Evolutionary conservation across 2,329 filamentous ascomycete genomes (phyloP).

Genomic region (Teratosphaeria viscida): DNA sequence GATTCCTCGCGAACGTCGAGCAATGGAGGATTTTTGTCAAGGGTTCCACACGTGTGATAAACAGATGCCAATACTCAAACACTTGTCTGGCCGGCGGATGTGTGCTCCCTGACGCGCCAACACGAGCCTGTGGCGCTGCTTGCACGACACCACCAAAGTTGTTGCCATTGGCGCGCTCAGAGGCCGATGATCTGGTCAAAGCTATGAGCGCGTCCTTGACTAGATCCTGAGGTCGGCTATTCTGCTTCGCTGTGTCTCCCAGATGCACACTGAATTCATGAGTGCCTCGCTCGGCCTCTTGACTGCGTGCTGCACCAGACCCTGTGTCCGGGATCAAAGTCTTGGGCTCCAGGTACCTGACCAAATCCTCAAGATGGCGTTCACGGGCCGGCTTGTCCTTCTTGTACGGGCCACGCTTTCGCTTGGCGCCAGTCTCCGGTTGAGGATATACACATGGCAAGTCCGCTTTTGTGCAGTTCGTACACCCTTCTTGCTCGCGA

Average conservation of each 20-base stretch:
- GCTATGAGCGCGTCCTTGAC: constrained; percentile 20
- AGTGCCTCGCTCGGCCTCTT: background rate
- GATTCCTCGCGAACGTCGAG: constrained; percentile 12
- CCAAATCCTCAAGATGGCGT: constrained; percentile 20
- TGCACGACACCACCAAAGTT: background rate
- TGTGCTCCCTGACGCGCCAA: background rate
- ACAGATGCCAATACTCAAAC: constrained; percentile 20
- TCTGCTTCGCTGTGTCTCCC: background rate
- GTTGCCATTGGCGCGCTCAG: constrained; percentile 3
- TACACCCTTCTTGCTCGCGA: constrained; percentile 16
- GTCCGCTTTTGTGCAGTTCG: constrained; percentile 17
- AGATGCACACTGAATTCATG: background rate
- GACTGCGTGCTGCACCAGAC: background rate
- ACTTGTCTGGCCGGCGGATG: constrained; percentile 12
- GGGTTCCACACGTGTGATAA: constrained; percentile 16
- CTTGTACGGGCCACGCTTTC: constrained; percentile 22
- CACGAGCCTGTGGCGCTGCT: background rate
- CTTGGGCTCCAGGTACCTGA: constrained; percentile 18
- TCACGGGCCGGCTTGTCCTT: constrained; percentile 19
- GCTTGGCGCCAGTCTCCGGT: constrained; percentile 16
- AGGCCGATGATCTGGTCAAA: constrained; percentile 14
- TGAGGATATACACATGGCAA: constrained; percentile 19
- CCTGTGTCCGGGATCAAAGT: background rate
- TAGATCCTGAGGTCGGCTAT: constrained; percentile 7
- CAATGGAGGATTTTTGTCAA: constrained; percentile 21